phyloP scores from a whole-genome alignment of 2,329 filamentous ascomycete genomes.

The Cryphonectria nitschkei region DNA sequence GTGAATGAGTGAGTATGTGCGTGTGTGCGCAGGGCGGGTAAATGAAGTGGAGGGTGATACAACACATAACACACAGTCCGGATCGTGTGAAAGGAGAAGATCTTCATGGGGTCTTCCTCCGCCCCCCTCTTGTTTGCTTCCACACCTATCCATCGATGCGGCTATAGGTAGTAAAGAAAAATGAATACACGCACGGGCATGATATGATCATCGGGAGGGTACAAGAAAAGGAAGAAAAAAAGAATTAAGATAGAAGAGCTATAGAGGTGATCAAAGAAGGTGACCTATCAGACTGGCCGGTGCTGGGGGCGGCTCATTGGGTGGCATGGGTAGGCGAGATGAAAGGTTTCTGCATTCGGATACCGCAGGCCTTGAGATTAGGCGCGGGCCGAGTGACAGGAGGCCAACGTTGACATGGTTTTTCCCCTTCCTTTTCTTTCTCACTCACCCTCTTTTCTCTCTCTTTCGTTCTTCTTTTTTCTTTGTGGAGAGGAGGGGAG shows the following conservation, averaged over 20 bases:
- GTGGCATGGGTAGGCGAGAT: conserved; percentile 14
- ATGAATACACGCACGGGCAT: background rate
- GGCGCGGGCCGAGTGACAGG: conserved; percentile 4
- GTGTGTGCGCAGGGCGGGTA: background rate
- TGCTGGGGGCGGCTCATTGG: background rate
- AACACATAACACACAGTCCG: background rate
- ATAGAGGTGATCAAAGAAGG: background rate
- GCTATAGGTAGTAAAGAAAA: background rate
- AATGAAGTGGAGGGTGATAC: background rate
- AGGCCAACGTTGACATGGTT: background rate
- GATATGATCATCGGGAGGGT: background rate
- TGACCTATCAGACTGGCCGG: conserved; percentile 1
- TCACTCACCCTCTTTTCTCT: no score
- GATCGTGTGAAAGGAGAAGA: background rate
- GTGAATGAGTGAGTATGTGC: background rate
- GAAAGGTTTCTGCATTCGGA: conserved; percentile 11
- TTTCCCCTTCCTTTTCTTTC: no score
- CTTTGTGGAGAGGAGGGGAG: no score
- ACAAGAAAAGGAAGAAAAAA: background rate
- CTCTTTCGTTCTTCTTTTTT: no score
- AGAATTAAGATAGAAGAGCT: background rate
- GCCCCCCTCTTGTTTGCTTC: background rate
- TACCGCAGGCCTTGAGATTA: background rate
- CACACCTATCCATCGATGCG: background rate
- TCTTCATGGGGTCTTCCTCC: background rate